Evolutionary conservation across 2,329 filamentous ascomycete genomes (phyloP), one percentile per base, ranked within the genome.

Genomic region (Pezicula rhizophila): DNA sequence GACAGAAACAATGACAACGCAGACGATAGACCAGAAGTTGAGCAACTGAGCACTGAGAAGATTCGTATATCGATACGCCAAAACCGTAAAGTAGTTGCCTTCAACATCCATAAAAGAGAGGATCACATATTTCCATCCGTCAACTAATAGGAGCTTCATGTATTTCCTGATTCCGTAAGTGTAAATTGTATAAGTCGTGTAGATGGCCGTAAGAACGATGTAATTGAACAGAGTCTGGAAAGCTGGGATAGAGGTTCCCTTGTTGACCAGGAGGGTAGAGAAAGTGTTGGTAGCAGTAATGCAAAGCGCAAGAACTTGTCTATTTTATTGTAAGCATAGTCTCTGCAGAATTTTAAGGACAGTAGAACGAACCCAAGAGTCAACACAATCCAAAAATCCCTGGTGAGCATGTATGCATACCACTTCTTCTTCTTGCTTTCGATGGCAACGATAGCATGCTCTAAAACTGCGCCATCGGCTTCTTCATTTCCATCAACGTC

Each of bases 201-300:
- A 99, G 64, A 96, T 80, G 50, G 89, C 48, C 52, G 85, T 85
- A 55, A 99, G 78, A 44, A 96, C 71, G 39, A 90, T 77, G 70
- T 99, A 99, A 71, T 93, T 96, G 78, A 96, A 95, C 61, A 97
- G 80, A 26, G 88, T 89, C 72, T 99, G 93, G 73, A 97, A 96
- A 48, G 93, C 89, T 7, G 93, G 93, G 58, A 97, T 95, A 52
- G 80, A 89, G 57, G 86, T 91, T 44, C 82, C 78, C 54, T 78
- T 69, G 8, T 66, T 60, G 49, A 76, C 76, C 26, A 99, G 81
- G 48, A 96, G 80, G 23, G 78, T 80, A 34, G 86, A 88, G 64
- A 97, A 89, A 42, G 93, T 97, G 74, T 95, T 96, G 45, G 91
- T 96, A 26, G 81, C 83, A 1, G 91, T 96, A 69, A 95, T 93